Percentiles rank a stretch among this genome's conserved stretches.
phyloP scores from a whole-genome alignment of 805 yeast genomes.

The Candida suzukii region DNA sequence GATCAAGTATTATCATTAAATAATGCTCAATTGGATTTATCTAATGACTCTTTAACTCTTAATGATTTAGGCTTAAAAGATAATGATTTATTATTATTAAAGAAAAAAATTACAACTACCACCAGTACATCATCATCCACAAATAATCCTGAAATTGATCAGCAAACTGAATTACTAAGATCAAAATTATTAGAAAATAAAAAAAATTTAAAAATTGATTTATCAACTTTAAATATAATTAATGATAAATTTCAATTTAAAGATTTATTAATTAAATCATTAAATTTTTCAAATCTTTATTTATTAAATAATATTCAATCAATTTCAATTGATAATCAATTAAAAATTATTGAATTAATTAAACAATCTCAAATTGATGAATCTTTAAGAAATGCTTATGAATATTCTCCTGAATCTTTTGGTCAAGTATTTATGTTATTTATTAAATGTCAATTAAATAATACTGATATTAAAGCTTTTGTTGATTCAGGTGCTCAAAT shows the following conservation, averaged over 20 bases:
- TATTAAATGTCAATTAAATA: slow-evolving; percentile 71
- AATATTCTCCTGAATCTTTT: slow-evolving; percentile 86
- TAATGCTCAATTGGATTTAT: slow-evolving; percentile 29
- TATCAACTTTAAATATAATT: not conserved
- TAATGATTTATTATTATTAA: slow-evolving; percentile 50
- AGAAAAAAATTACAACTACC: slow-evolving; percentile 14
- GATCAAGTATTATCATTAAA: slow-evolving; percentile 45
- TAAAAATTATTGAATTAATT: slow-evolving; percentile 57
- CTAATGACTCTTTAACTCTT: slow-evolving; percentile 30
- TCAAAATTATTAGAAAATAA: not conserved
- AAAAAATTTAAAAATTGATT: not conserved
- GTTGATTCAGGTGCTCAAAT: slow-evolving; percentile 96
- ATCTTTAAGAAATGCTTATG: slow-evolving; percentile 72
- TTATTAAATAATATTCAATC: not conserved
- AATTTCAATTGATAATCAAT: slow-evolving; percentile 34
- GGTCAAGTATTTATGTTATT: slow-evolving; percentile 79
- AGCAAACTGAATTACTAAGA: not conserved
- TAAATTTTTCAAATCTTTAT: slow-evolving; percentile 16
- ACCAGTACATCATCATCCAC: slow-evolving; percentile 26
- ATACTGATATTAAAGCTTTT: slow-evolving; percentile 78
- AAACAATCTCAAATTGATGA: slow-evolving; percentile 72
- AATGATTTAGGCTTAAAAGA: slow-evolving; percentile 41
- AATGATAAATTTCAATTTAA: not conserved
- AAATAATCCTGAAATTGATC: slow-evolving; percentile 5
- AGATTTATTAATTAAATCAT: slow-evolving; percentile 5